Evolutionary conservation across 1,284 basidiomycete genomes (phyloP), one percentile per base, ranked within the genome.

Genomic region (Apiotrichum sp.): DNA sequence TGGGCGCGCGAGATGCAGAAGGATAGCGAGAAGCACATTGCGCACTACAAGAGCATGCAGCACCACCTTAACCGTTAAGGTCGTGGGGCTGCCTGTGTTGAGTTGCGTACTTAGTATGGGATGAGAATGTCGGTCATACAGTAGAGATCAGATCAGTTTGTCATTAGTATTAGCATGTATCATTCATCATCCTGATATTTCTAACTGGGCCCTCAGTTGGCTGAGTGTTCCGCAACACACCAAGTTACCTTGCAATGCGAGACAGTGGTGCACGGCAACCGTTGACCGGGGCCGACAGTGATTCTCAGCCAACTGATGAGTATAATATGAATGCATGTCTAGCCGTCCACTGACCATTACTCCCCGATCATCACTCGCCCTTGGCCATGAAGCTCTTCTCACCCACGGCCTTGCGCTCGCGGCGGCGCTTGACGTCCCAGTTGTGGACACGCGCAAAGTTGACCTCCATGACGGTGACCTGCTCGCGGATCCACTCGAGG

Each of bases 361-460:
- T n/a, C n/a, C n/a, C n/a, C n/a, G n/a, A n/a, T n/a, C n/a, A n/a
- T n/a, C n/a, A n/a, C 35, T 36, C 41, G 36, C 47, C 50, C 33
- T 46, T 39, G 9, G 29, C 50, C 38, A 40, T 42, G 14, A 55
- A 43, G 22, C 48, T 51, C 36, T 40, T 43, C 41, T 40, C 32
- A 31, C 52, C 53, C 16, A 32, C 43, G 9, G 36, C 44, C 50
- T 48, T 38, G 38, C 36, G 53, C 48, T 60, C 55, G 65, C 71
- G 53, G 33, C 59, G 54, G 48, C 69, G 62, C 61, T 76, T 75
- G 38, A 76, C 74, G 61, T 76, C 74, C 74, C 74, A 76, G 70
- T 98, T 98, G 75, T 96, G 97, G 53, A 97, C 87, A 39, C 95
- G 81, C 7, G 95, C 95, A 32, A 90, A 95, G 73, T 98, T 98